Evolutionary conservation across 2,329 filamentous ascomycete species (phyloP), one percentile per base, ranked within the genome.

Genomic region (Dryadomyces quercivorus): DNA sequence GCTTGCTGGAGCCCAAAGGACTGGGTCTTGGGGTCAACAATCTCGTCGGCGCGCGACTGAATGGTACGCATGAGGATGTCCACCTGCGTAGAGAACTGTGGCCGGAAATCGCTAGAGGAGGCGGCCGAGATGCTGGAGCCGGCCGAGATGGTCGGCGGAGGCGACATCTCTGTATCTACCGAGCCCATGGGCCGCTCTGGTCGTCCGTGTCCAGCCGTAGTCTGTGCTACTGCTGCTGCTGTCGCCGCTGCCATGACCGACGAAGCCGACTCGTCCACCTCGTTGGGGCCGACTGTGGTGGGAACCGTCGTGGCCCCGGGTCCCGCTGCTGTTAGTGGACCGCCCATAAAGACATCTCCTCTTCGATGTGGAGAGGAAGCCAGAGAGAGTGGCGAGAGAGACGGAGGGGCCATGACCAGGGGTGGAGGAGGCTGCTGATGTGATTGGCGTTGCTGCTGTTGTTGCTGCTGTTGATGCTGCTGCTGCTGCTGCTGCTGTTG

Each of bases 1-100:
- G 13, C 42, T 20, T 44, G 50, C 31, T 49, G 50, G 18, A 43
- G 42, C 18, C 31, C 8, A 36, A 31, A 21, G n/a, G 6, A 16
- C 10, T 16, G 31, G 34, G 21, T 52, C 43, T 51, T 56, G 46
- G 12, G 54, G 15, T 34, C 55, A 53, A 5, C 4, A 66, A 80
- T 89, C 63, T 78, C 75, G 56, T 74, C 70, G 21, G 75, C 69
- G 63, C 85, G 86, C 47, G 80, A 73, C 66, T 95, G 90, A 48
- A 96, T 92, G 0, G 85, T 81, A 68, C 85, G 89, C 89, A 96
- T 95, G 45, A 97, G 71, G 45, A 82, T 84, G 65, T 96, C 91
- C 42, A 96, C 83, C 56, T 88, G 81, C 0, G 90, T 95, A n/a
- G 80, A 77, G 65, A 91, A 92, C 57, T 79, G 76, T 43, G 67